Evolutionary conservation across 2,329 filamentous ascomycete genomes (phyloP).

Genomic region (Monosporascus sp.): DNA sequence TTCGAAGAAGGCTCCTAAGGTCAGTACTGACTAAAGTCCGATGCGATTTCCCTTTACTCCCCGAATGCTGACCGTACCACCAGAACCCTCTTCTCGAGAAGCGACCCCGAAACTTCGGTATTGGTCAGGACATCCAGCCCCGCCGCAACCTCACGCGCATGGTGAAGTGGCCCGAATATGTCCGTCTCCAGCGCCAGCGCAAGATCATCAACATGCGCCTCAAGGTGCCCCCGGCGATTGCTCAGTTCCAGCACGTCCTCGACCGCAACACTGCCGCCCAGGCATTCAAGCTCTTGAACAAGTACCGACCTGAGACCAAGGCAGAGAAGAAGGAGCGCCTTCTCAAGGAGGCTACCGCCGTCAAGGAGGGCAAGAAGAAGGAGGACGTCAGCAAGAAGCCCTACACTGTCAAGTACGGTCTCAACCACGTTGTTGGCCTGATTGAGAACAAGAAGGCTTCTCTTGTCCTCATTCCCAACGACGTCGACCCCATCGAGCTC

Average conservation of each 20-base stretch:
- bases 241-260: conserved; percentile 96
- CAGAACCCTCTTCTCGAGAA: conserved; percentile 99
- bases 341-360: conserved; percentile 93
- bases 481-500: conserved; percentile 98
- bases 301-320: conserved; percentile 99
- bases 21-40: conserved; percentile 44
- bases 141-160: conserved; percentile 93
- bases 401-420: conserved; percentile 98
- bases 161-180: conserved; percentile 99
- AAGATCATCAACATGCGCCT: conserved; percentile 98
- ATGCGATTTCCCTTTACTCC: not conserved
- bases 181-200: conserved; percentile 89
- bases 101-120: conserved; percentile 94
- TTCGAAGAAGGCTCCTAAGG: conserved; percentile 94
- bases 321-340: conserved; percentile 99
- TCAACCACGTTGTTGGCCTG: conserved; percentile 97
- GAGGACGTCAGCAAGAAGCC: conserved; percentile 99
- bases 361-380: conserved; percentile 99
- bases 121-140: conserved; percentile 98
- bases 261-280: conserved; percentile 96
- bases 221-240: conserved; percentile 95
- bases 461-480: conserved; percentile 97
- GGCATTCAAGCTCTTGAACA: conserved; percentile 99
- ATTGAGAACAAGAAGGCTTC: conserved; percentile 99
- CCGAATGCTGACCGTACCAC: conserved; percentile 14